A percentile compares a stretch with the other conserved stretches of the same genome.
Evolutionary conservation across 768 basidiomycete species (phyloP).

Genomic region (Grammothele lineata): DNA sequence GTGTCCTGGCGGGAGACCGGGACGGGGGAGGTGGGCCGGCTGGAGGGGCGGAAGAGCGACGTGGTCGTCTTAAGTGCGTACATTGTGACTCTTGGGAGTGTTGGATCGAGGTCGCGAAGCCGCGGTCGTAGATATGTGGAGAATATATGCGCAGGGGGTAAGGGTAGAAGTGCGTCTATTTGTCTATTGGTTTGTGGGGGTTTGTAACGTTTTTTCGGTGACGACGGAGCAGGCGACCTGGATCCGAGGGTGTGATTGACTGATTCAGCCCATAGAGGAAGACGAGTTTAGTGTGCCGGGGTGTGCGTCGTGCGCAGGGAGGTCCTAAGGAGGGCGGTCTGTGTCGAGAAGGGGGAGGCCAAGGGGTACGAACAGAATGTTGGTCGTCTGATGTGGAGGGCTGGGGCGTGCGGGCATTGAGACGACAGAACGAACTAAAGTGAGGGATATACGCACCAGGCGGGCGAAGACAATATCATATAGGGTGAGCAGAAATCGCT

Average conservation of each 20-base stretch:
- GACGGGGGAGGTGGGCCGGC: constrained; percentile 60
- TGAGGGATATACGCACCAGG: constrained; percentile 14
- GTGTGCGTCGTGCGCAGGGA: background rate
- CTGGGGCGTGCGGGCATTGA: constrained; percentile 9
- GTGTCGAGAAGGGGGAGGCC: constrained; percentile 55
- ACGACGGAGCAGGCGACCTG: constrained; percentile 37
- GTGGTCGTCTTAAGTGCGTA: constrained; percentile 63
- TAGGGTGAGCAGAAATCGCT: constrained; percentile 12
- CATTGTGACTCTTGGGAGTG: constrained; percentile 24
- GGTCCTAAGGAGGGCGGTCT: constrained; percentile 75
- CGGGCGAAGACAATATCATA: constrained; percentile 19
- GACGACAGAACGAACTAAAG: background rate
- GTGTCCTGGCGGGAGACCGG: constrained; percentile 39
- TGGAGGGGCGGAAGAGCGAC: constrained; percentile 60
- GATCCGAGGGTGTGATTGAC: constrained; percentile 28
- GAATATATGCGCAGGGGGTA: constrained; percentile 11
- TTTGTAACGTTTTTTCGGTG: constrained; percentile 27
- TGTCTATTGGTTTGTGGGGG: constrained; percentile 12
- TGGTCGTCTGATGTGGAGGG: constrained; percentile 33
- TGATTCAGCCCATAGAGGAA: constrained; percentile 38
- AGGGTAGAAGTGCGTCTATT: constrained; percentile 4
- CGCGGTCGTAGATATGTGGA: constrained; percentile 5
- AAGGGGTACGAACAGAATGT: constrained; percentile 61
- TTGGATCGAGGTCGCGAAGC: constrained; percentile 21
- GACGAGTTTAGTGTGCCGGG: constrained; percentile 19